Percentiles rank a stretch among this genome's conserved stretches.
These are phyloP conservation scores for Sanghuangporus sanghuang DNA, from an alignment of 1,284 basidiomycete species.

Conservation along the genomic window DNA sequence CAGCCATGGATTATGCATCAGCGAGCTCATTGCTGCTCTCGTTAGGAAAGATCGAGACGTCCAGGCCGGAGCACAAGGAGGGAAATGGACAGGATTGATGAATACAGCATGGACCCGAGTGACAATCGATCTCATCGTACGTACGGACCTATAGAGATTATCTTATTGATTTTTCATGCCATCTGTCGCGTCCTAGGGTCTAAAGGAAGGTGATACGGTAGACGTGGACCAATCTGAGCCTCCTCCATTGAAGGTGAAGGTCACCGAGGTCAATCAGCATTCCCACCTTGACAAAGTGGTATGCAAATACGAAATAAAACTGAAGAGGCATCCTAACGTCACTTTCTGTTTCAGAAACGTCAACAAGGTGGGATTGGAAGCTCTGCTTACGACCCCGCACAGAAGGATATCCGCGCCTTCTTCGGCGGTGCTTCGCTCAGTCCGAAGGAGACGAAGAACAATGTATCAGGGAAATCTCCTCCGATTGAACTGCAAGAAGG, in stretches of 20 bases:
- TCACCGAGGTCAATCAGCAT: slow-evolving; percentile 50
- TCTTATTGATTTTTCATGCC: neutral
- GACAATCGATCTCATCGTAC: slow-evolving; percentile 20
- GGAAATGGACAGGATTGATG: slow-evolving; percentile 46
- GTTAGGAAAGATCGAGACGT: slow-evolving; percentile 33
- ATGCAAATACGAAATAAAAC: slow-evolving; percentile 24
- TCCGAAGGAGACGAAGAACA: neutral
- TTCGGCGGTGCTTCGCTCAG: slow-evolving; percentile 49
- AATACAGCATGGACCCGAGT: slow-evolving; percentile 73
- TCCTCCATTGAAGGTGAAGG: slow-evolving; percentile 36
- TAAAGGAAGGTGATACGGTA: slow-evolving; percentile 24
- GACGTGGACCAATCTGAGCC: slow-evolving; percentile 25
- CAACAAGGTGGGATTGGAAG: slow-evolving; percentile 78
- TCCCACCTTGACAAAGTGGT: slow-evolving; percentile 56
- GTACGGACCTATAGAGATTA: neutral
- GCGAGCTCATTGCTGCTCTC: slow-evolving; percentile 54
- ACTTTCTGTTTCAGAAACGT: slow-evolving; percentile 45
- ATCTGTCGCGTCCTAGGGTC: slow-evolving; percentile 24
- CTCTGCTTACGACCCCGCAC: slow-evolving; percentile 65
- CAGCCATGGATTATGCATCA: slow-evolving; percentile 78
- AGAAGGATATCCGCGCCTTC: slow-evolving; percentile 72
- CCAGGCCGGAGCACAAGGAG: slow-evolving; percentile 23
- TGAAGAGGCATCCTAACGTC: neutral
- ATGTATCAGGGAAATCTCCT: neutral
- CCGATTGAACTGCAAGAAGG: slow-evolving; percentile 12